Evolutionary conservation across 2,329 filamentous ascomycete species (phyloP).

Genomic region (Ophiostoma novo-ulmi): DNA sequence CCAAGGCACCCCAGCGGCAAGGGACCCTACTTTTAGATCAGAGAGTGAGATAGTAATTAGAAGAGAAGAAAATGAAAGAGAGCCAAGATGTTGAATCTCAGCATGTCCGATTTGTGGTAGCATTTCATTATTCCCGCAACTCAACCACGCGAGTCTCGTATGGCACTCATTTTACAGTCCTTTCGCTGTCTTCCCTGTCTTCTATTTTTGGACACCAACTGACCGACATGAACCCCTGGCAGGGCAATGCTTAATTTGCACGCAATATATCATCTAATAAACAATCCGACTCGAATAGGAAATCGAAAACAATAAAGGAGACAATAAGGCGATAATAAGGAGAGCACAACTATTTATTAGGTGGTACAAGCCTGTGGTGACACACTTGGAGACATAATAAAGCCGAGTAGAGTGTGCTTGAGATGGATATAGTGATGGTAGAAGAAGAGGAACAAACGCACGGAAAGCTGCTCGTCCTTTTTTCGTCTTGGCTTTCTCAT

Average conservation of each 20-base stretch:
- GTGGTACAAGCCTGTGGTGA: conserved; percentile 1
- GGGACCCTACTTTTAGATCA: background rate
- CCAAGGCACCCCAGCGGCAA: conserved; percentile 10
- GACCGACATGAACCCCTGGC: background rate
- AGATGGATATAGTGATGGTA: background rate
- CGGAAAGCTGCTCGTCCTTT: background rate
- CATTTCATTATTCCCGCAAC: background rate
- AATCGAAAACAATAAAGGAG: background rate
- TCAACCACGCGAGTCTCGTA: background rate
- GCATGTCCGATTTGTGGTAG: background rate
- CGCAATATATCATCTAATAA: background rate
- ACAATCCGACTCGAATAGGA: background rate
- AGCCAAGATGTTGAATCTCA: background rate
- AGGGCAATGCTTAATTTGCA: background rate
- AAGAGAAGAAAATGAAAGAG: background rate
- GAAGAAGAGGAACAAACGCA: background rate
- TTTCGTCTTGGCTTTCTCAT: background rate
- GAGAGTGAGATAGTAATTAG: background rate
- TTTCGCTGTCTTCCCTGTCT: background rate
- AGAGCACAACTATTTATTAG: background rate
- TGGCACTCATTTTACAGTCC: background rate
- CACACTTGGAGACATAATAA: background rate
- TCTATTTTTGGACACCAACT: conserved; percentile 2
- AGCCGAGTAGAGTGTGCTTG: background rate
- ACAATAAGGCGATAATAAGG: background rate